Conservation (phyloP, 1,284 basidiomycete species). For the Irpex sp. region DNA sequence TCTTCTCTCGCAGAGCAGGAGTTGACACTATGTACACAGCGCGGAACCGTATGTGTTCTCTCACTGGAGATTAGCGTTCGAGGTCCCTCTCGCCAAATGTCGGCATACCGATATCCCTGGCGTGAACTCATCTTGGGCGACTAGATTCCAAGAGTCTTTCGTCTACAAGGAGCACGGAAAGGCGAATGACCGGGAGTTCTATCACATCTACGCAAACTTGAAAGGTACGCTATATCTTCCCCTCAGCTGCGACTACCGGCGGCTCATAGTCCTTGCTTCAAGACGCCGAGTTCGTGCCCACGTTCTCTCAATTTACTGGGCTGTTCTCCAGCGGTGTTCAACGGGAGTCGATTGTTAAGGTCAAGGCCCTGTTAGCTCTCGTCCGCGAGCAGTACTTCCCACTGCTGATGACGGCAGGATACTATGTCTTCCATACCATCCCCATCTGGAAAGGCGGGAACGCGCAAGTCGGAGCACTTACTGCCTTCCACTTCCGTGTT, state of each 20-base stretch:
- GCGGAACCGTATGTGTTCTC: slow-evolving; percentile 15
- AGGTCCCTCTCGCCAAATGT: slow-evolving; percentile 27
- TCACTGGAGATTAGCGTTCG: slow-evolving; percentile 32
- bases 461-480: background rate
- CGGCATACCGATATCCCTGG: slow-evolving; percentile 17
- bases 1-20: background rate
- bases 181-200: slow-evolving; percentile 17
- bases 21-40: slow-evolving; percentile 5
- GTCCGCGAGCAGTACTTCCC: slow-evolving; percentile 8
- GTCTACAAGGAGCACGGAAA: slow-evolving; percentile 18
- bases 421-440: slow-evolving; percentile 18
- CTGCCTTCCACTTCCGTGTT: slow-evolving; percentile 26
- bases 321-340: slow-evolving; percentile 22
- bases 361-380: slow-evolving; percentile 9
- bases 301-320: slow-evolving; percentile 27
- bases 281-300: slow-evolving; percentile 28
- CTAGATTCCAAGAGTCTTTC: slow-evolving; percentile 17
- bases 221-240: slow-evolving; percentile 23
- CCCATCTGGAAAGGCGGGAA: background rate
- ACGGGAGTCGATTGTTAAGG: slow-evolving; percentile 18
- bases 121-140: slow-evolving; percentile 7
- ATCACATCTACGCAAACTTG: slow-evolving; percentile 32
- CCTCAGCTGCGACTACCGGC: background rate
- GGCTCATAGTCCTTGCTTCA: background rate
- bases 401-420: slow-evolving; percentile 6